phyloP scores from a whole-genome alignment of 805 yeast species.

The Metschnikowia picachoensis region DNA sequence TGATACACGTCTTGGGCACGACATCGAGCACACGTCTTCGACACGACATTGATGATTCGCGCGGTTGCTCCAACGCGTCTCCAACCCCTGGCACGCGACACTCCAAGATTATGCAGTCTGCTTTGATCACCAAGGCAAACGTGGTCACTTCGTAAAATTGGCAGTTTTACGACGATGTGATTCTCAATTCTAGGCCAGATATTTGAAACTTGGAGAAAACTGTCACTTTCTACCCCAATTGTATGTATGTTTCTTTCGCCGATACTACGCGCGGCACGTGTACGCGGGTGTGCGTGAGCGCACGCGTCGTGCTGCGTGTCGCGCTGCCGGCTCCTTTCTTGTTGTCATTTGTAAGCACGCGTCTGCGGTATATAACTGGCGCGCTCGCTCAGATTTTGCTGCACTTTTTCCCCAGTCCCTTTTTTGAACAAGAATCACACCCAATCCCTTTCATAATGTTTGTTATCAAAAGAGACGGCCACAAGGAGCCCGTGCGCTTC shows the following conservation, averaged over 20 bases:
- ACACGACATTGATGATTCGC: background rate
- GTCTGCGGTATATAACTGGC: constrained; percentile 9
- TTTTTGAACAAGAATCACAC: background rate
- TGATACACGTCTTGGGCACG: background rate
- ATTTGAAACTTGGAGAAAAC: too few relatives aligned
- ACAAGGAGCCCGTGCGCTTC: constrained; percentile 88
- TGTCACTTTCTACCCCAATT: too few relatives aligned
- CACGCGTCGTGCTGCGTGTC: constrained; percentile 3
- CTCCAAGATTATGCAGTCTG: too few relatives aligned
- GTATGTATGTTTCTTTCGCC: too few relatives aligned
- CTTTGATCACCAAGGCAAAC: too few relatives aligned
- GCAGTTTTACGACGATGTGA: too few relatives aligned
- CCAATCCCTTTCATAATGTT: constrained; percentile 46
- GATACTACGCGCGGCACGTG: too few relatives aligned
- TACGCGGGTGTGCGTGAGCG: background rate
- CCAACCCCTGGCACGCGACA: too few relatives aligned
- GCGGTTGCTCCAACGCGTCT: too few relatives aligned
- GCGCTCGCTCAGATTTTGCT: background rate
- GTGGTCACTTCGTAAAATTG: too few relatives aligned
- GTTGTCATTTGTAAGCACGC: constrained; percentile 11
- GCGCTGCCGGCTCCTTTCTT: constrained; percentile 6
- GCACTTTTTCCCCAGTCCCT: background rate
- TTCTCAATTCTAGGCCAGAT: too few relatives aligned
- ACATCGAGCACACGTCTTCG: background rate
- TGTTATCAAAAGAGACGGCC: constrained; percentile 91